Conservation (phyloP, 257 asterid species). For the Solanum acaule region DNA sequence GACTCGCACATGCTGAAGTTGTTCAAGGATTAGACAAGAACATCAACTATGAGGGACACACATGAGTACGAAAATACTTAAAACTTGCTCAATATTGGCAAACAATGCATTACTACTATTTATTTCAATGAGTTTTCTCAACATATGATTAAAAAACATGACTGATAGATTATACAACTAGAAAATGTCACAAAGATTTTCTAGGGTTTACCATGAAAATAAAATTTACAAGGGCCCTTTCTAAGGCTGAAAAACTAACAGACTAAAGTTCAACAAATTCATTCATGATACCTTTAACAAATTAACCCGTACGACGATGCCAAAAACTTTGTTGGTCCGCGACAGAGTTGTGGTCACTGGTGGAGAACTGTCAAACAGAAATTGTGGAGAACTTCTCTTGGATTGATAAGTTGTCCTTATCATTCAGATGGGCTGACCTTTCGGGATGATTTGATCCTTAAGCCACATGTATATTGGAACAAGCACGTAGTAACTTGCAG, state of each 20-base stretch:
- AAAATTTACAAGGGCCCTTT: not conserved
- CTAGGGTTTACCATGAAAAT: not conserved
- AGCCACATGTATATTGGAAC: constrained; percentile 40
- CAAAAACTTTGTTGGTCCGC: not conserved
- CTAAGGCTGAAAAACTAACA: not conserved
- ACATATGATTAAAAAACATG: not conserved
- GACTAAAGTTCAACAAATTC: not conserved
- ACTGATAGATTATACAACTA: not conserved
- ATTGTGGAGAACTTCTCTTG: not conserved
- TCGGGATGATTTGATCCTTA: constrained; percentile 30
- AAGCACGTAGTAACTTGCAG: constrained; percentile 26
- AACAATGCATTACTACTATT: not conserved
- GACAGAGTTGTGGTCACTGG: not conserved
- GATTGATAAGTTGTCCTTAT: not conserved
- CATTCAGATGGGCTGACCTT: constrained; percentile 25
- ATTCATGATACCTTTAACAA: not conserved
- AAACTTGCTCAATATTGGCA: not conserved
- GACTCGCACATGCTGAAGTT: not conserved
- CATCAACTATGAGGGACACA: not conserved
- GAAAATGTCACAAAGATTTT: not conserved
- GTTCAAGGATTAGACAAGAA: not conserved
- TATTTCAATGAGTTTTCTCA: not conserved
- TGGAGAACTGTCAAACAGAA: not conserved
- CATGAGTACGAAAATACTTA: not conserved
- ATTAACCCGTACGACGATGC: not conserved